These are phyloP conservation scores for Populus tremula DNA, from an alignment of 345 rosid species.

Conservation along the genomic window DNA sequence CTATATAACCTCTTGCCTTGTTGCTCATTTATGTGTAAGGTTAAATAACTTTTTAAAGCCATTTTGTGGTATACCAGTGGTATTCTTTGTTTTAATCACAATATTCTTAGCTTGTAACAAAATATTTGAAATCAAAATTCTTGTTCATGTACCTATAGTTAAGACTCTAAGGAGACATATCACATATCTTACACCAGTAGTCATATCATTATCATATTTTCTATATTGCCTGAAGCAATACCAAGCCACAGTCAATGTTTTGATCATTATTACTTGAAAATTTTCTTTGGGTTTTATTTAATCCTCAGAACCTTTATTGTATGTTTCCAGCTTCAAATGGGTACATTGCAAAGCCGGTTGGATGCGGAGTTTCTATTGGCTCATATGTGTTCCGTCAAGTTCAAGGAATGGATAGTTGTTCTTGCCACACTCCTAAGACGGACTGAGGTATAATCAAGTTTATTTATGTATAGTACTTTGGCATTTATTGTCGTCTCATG, in stretches of 20 bases:
- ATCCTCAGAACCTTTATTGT: not conserved
- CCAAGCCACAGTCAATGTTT: not conserved
- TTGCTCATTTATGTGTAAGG: not conserved
- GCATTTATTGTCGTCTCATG: not conserved
- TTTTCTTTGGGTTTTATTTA: not conserved
- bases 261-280: not conserved
- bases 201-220: not conserved
- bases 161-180: not conserved
- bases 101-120: not conserved
- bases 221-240: not conserved
- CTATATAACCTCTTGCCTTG: not conserved
- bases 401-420: slow-evolving; percentile 98
- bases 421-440: slow-evolving; percentile 90
- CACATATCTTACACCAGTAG: not conserved
- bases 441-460: slow-evolving; percentile 59
- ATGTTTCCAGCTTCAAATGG: slow-evolving; percentile 82
- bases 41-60: not conserved
- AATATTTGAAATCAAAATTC: not conserved
- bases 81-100: not conserved
- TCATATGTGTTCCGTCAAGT: slow-evolving; percentile 98
- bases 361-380: slow-evolving; percentile 96
- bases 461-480: not conserved
- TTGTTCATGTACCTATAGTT: not conserved
- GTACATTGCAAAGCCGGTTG: slow-evolving; percentile 79
- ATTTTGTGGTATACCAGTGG: not conserved